Evolutionary conservation across 768 basidiomycete species (phyloP).

Genomic region (Boletus subcaerulescens): DNA sequence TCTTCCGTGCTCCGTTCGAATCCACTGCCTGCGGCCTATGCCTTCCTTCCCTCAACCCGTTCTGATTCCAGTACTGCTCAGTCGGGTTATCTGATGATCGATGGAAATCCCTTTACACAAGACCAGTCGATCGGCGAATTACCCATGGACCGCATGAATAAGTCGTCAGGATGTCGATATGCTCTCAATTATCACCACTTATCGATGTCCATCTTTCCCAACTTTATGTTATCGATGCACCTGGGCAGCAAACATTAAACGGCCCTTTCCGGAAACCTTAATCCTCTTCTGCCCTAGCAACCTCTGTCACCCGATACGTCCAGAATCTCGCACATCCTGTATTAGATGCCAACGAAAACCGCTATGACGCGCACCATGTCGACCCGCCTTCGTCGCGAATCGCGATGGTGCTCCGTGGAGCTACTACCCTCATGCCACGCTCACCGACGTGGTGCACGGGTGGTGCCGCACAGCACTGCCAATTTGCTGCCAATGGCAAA

Average conservation of each 20-base stretch:
- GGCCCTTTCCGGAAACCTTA: not conserved
- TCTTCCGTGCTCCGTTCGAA: conserved; percentile 7
- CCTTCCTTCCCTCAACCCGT: not conserved
- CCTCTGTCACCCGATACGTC: not conserved
- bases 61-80: not conserved
- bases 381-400: conserved; percentile 13
- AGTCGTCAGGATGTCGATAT: not conserved
- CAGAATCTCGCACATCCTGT: not conserved
- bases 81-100: conserved; percentile 12
- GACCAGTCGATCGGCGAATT: not conserved
- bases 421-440: not conserved
- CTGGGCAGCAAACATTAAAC: not conserved
- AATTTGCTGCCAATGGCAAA: conserved; percentile 11
- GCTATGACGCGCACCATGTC: not conserved
- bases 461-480: not conserved
- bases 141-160: not conserved
- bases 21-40: no score
- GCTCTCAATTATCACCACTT: not conserved
- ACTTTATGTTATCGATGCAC: not conserved
- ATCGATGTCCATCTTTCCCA: not conserved
- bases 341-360: not conserved
- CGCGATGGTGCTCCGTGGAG: conserved; percentile 12
- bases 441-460: no score
- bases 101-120: not conserved
- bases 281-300: conserved; percentile 6